Evolutionary conservation across 2,329 filamentous ascomycete genomes (phyloP).

Genomic region (Sporothrix inflata): DNA sequence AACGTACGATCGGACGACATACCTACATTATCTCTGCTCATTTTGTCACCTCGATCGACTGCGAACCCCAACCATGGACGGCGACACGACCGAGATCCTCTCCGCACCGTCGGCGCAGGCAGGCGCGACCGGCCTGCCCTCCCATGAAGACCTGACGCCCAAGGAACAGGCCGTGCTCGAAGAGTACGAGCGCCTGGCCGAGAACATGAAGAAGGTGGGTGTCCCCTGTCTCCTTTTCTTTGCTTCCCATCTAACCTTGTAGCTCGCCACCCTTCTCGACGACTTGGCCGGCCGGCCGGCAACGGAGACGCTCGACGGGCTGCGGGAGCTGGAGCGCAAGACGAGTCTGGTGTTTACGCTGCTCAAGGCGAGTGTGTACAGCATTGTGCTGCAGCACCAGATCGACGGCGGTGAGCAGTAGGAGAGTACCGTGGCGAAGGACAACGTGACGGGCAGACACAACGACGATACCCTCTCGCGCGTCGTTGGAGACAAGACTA

Average conservation of each 20-base stretch:
- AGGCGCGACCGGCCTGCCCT: slow-evolving; percentile 10
- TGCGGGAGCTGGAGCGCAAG: slow-evolving; percentile 89
- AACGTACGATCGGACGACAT: neutral
- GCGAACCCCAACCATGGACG: slow-evolving; percentile 29
- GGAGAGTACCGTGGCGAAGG: neutral
- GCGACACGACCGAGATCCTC: slow-evolving; percentile 29
- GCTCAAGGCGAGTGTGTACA: slow-evolving; percentile 97
- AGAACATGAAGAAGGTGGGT: slow-evolving; percentile 86
- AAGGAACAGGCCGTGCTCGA: slow-evolving; percentile 94
- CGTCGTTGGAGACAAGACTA: slow-evolving; percentile 10
- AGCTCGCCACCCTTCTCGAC: slow-evolving; percentile 65
- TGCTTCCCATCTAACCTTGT: slow-evolving; percentile 4
- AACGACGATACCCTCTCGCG: slow-evolving; percentile 32
- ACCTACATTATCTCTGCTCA: neutral
- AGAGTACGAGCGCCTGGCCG: slow-evolving; percentile 84
- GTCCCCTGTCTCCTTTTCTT: slow-evolving; percentile 48
- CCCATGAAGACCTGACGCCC: slow-evolving; percentile 63
- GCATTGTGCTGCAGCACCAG: slow-evolving; percentile 97
- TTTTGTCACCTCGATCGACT: too few relatives aligned
- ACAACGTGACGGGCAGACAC: neutral
- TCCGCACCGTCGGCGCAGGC: slow-evolving; percentile 20
- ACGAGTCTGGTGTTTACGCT: slow-evolving; percentile 93
- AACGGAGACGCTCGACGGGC: slow-evolving; percentile 80
- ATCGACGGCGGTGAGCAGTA: slow-evolving; percentile 69
- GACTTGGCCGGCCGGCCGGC: slow-evolving; percentile 71